These are phyloP conservation scores for Thermothelomyces thermophilus DNA, from an alignment of 2,329 filamentous ascomycete genomes.

Conservation along the genomic window DNA sequence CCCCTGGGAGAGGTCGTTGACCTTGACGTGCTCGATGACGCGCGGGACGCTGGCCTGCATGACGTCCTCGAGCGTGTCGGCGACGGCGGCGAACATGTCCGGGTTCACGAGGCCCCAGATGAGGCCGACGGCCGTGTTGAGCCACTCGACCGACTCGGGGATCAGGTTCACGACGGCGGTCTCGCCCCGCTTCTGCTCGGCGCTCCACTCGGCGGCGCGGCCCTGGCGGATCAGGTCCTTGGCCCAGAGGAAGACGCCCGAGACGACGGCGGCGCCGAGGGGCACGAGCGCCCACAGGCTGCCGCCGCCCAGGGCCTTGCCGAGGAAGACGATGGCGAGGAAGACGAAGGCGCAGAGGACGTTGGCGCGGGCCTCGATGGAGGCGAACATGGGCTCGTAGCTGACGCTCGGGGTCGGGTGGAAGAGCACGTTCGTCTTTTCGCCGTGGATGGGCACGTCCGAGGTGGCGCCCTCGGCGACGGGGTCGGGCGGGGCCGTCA, in stretches of 20 bases:
- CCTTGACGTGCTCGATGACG: conserved; percentile 87
- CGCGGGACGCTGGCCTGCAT: conserved; percentile 94
- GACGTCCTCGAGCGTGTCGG: conserved; percentile 90
- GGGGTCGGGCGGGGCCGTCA: conserved; percentile 85
- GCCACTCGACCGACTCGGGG: conserved; percentile 91
- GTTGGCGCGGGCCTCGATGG: conserved; percentile 68
- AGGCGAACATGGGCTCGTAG: conserved; percentile 80
- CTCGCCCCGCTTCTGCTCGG: conserved; percentile 77
- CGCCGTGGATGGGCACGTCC: conserved; percentile 90
- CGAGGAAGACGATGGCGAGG: conserved; percentile 66
- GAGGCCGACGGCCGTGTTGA: conserved; percentile 80
- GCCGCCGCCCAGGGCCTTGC: conserved; percentile 71
- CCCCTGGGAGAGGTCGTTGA: conserved; percentile 91
- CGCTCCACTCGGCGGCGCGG: conserved; percentile 78
- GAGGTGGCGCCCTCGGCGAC: conserved; percentile 75
- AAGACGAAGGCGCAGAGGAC: conserved; percentile 65
- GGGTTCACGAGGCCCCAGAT: conserved; percentile 91
- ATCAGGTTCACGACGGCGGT: conserved; percentile 83
- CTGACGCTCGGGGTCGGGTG: conserved; percentile 87
- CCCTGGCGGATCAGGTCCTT: conserved; percentile 81
- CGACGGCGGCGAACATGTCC: conserved; percentile 85
- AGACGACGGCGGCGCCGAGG: conserved; percentile 62
- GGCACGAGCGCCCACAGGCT: conserved; percentile 70
- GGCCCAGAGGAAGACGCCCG: conserved; percentile 81
- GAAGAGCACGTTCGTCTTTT: conserved; percentile 94